phyloP scores from a whole-genome alignment of 1,139 yeast species.

The Meyerozyma sp. region DNA sequence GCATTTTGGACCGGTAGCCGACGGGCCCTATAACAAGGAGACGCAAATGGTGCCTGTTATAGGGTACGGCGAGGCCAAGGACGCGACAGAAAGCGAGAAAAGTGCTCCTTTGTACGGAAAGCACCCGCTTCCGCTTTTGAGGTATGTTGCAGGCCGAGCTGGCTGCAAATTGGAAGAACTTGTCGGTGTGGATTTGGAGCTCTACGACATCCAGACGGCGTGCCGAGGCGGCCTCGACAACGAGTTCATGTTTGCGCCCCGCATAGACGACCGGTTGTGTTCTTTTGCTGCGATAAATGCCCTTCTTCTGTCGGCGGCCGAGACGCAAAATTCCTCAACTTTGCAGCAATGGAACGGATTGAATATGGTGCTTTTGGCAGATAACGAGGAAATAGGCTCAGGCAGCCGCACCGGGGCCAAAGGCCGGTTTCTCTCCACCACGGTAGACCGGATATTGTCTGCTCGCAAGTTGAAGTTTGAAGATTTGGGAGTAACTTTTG shows the following conservation, averaged over 20 bases:
- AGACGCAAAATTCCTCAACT: conserved; percentile 2
- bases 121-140: conserved; percentile 32
- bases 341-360: conserved; percentile 24
- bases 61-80: conserved; percentile 21
- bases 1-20: conserved; percentile 32
- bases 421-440: conserved; percentile 23
- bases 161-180: conserved; percentile 21
- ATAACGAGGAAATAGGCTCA: conserved; percentile 43
- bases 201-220: conserved; percentile 38
- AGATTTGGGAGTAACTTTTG: conserved; percentile 19
- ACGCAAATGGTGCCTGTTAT: conserved; percentile 40
- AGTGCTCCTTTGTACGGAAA: conserved; percentile 31
- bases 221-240: conserved; percentile 34
- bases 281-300: conserved; percentile 37
- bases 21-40: conserved; percentile 31
- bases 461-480: conserved; percentile 3
- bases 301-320: conserved; percentile 13
- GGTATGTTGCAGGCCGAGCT: conserved; percentile 29
- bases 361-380: conserved; percentile 34
- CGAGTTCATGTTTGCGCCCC: conserved; percentile 40
- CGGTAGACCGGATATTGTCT: conserved; percentile 10
- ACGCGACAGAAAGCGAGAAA: conserved; percentile 28
- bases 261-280: conserved; percentile 43
- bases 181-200: conserved; percentile 33
- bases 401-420: conserved; percentile 38